These are phyloP conservation scores for Zalaria obscura DNA, from an alignment of 2,329 filamentous ascomycete species.

Conservation along the genomic window DNA sequence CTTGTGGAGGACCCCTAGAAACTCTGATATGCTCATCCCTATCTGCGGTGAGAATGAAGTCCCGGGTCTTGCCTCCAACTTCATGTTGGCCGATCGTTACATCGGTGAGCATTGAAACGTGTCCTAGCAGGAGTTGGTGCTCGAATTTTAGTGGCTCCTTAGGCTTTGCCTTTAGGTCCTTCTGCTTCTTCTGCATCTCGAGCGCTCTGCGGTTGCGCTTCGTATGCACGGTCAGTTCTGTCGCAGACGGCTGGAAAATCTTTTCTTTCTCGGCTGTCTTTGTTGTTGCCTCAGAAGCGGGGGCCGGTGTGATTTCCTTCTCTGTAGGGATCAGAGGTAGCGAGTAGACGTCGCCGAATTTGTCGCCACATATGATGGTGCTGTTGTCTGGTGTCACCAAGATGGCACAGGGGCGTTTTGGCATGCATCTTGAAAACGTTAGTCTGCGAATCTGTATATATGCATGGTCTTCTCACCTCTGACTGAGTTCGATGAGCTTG, in stretches of 20 bases:
- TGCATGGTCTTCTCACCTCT: slow-evolving; percentile 39
- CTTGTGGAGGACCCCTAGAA: slow-evolving; percentile 66
- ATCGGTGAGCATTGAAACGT: slow-evolving; percentile 89
- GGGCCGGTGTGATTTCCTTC: slow-evolving; percentile 16
- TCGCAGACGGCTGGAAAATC: slow-evolving; percentile 38
- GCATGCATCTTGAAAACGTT: slow-evolving; percentile 50
- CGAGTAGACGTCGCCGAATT: slow-evolving; percentile 92
- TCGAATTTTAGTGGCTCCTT: slow-evolving; percentile 47
- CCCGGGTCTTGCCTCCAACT: slow-evolving; percentile 30
- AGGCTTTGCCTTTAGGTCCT: slow-evolving; percentile 24
- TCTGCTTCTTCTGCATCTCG: slow-evolving; percentile 39
- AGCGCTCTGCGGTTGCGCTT: slow-evolving; percentile 44
- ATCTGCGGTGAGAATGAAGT: slow-evolving; percentile 53
- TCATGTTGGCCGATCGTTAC: slow-evolving; percentile 41
- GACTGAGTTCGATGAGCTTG: slow-evolving; percentile 51
- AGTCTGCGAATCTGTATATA: background rate
- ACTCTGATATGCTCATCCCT: slow-evolving; percentile 78
- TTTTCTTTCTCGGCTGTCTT: slow-evolving; percentile 13
- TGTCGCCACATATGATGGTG: slow-evolving; percentile 74
- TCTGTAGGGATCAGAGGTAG: slow-evolving; percentile 50
- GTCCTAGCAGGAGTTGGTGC: slow-evolving; percentile 68
- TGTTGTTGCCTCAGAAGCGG: slow-evolving; percentile 2
- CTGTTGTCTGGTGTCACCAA: slow-evolving; percentile 52
- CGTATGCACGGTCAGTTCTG: slow-evolving; percentile 46
- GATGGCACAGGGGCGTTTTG: slow-evolving; percentile 74